Conservation (phyloP, 176 grass and related monocot genomes). For the Alopecurus myosuroides region DNA sequence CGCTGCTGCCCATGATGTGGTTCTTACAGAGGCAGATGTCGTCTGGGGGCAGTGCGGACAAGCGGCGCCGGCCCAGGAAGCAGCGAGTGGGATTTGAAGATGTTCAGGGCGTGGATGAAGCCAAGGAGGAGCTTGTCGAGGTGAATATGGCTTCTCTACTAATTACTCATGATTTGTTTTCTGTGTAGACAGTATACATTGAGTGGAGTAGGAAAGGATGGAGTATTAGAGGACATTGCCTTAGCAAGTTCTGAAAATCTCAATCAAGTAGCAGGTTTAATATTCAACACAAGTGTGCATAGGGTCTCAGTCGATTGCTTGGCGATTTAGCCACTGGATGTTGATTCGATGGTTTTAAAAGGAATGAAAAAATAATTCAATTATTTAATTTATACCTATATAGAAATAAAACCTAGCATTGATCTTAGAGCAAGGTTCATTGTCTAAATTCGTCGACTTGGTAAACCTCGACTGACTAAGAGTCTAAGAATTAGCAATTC, state of each 20-base stretch:
- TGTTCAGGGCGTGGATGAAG: slow-evolving; percentile 84
- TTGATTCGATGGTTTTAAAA: not conserved
- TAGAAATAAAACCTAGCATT: not conserved
- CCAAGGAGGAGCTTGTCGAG: slow-evolving; percentile 85
- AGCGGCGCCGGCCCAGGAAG: slow-evolving; percentile 39
- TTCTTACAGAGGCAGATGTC: slow-evolving; percentile 84
- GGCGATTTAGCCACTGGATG: not conserved
- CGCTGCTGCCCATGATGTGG: slow-evolving; percentile 87
- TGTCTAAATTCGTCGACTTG: not conserved
- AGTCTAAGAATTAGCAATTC: not conserved
- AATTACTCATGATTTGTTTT: slow-evolving; percentile 5
- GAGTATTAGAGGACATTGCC: not conserved
- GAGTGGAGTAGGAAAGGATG: not conserved
- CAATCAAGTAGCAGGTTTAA: not conserved
- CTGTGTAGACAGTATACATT: not conserved
- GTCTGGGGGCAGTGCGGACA: slow-evolving; percentile 34
- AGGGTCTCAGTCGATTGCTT: not conserved
- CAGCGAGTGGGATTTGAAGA: slow-evolving; percentile 68
- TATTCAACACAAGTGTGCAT: not conserved
- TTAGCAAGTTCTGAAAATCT: not conserved
- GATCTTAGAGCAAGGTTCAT: not conserved
- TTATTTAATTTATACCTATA: not conserved
- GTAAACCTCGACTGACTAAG: not conserved
- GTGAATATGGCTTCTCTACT: slow-evolving; percentile 20
- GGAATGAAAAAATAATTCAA: not conserved